These are phyloP conservation scores for Polygonum maritimum DNA, from an alignment of 148 eudicot species.

Conservation along the genomic window DNA sequence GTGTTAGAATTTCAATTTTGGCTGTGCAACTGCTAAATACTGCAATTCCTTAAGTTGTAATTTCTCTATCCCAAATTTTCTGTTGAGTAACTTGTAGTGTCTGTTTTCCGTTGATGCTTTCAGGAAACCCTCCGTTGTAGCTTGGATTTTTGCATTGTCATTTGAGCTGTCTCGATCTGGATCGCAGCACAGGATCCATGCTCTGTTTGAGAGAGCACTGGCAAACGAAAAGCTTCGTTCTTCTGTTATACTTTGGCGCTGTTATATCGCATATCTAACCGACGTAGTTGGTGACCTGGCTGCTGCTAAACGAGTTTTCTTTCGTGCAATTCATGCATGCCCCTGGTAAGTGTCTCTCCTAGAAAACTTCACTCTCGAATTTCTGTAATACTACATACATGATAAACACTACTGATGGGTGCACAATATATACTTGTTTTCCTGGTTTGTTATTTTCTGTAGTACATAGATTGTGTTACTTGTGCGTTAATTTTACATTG, in stretches of 20 bases:
- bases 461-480: not conserved
- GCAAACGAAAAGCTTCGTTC: slow-evolving; percentile 44
- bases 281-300: slow-evolving; percentile 38
- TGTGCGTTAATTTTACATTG: not conserved
- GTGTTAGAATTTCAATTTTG: not conserved
- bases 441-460: not conserved
- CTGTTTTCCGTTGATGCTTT: slow-evolving; percentile 10
- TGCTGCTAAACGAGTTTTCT: slow-evolving; percentile 75
- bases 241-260: slow-evolving; percentile 72
- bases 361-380: not conserved
- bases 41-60: not conserved
- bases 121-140: slow-evolving; percentile 76
- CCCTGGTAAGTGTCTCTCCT: slow-evolving; percentile 51
- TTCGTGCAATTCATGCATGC: slow-evolving; percentile 93
- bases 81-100: not conserved
- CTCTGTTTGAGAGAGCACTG: slow-evolving; percentile 77
- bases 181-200: slow-evolving; percentile 64
- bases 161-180: slow-evolving; percentile 64
- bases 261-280: slow-evolving; percentile 69
- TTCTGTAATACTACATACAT: not conserved
- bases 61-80: not conserved
- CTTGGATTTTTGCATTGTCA: slow-evolving; percentile 61
- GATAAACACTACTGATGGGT: not conserved
- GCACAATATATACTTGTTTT: not conserved
- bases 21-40: not conserved